Base-by-base conservation (phyloP, 768 basidiomycete species). In the Pleurotus djamor region DNA sequence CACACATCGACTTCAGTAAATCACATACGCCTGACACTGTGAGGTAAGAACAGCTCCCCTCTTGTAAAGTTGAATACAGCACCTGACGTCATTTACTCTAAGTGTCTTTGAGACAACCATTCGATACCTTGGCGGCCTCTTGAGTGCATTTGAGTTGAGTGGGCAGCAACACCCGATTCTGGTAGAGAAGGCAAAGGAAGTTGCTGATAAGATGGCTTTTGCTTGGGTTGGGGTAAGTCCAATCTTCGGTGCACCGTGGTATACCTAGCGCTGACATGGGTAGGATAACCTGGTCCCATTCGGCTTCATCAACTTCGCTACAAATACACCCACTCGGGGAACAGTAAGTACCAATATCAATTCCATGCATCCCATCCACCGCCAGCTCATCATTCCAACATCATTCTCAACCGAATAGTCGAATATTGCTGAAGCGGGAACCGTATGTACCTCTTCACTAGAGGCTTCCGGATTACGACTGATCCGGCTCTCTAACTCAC, bases 81-180 rank as follows among this genome's bases (percentile, higher is more conserved):
- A 28, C 21, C 21, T 28, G 21, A 28, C 21, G 21, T 28, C 21
- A 28, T 28, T 28, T 28, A 28, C 21, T 28, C 21, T 28, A 28
- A 88, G 87, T 61, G 74, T 91, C 3, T 91, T 92, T 64, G 90
- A 92, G 70, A 88, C 87, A 0, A 89, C 86, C 0, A 92, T 92
- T 64, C 87, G 90, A 45, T 87, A 84, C 52, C 65, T 92, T 2
- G 90, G 81, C 5, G 88, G 88, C 1, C 72, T 89, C 9, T 66
- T 92, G 44, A 86, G 83, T 57, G 82, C 89, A 4, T 91, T 84
- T 61, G 88, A 91, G 62, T 81, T 91, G 52, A 88, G 84, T 59
- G 80, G 81, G 5, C 59, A 77, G 57, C 62, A 83, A 50, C 74
- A 81, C 60, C 76, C 78, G 0, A 68, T 72, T 2, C 75, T 92